Percentiles rank a stretch among this genome's conserved stretches.
phyloP scores from a whole-genome alignment of 116 monocot species.

The Papilionanthe hybrid region DNA sequence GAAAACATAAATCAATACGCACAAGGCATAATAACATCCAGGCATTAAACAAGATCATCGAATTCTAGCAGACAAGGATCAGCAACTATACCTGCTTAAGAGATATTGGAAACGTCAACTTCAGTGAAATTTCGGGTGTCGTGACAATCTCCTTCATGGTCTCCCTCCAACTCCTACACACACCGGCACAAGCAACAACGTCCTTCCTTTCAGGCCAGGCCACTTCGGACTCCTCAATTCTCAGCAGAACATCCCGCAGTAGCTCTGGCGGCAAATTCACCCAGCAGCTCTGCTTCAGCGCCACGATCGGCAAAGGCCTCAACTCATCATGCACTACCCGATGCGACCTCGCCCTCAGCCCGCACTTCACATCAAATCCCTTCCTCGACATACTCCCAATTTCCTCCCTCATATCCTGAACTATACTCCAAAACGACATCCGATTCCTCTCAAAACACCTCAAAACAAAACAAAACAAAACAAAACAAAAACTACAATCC shows the following conservation, averaged over 20 bases:
- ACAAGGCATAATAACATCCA: background rate
- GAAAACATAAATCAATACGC: background rate
- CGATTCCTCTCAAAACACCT: background rate
- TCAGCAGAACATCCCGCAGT: slow-evolving; percentile 32
- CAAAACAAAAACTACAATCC: too few species aligned
- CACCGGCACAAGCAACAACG: slow-evolving; percentile 38
- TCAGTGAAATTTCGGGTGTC: slow-evolving; percentile 33
- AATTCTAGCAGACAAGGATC: background rate
- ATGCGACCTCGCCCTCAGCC: background rate
- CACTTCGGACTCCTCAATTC: slow-evolving; percentile 34
- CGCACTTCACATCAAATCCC: background rate
- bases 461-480: background rate
- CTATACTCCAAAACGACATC: slow-evolving; percentile 21
- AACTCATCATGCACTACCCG: background rate
- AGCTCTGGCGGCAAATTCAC: slow-evolving; percentile 42
- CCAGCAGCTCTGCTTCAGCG: slow-evolving; percentile 40
- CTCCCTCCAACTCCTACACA: slow-evolving; percentile 42
- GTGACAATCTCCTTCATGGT: slow-evolving; percentile 46
- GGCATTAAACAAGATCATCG: too few species aligned
- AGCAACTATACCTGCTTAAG: slow-evolving; percentile 28
- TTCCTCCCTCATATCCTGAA: slow-evolving; percentile 32
- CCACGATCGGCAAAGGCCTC: slow-evolving; percentile 12
- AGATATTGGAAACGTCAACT: slow-evolving; percentile 45
- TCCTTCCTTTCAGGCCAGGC: slow-evolving; percentile 36
- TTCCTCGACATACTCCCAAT: slow-evolving; percentile 33